Evolutionary conservation across 352 stramenopile genomes (phyloP), one percentile per base, ranked within the genome.

Genomic region (Phytophthora citrophthora): DNA sequence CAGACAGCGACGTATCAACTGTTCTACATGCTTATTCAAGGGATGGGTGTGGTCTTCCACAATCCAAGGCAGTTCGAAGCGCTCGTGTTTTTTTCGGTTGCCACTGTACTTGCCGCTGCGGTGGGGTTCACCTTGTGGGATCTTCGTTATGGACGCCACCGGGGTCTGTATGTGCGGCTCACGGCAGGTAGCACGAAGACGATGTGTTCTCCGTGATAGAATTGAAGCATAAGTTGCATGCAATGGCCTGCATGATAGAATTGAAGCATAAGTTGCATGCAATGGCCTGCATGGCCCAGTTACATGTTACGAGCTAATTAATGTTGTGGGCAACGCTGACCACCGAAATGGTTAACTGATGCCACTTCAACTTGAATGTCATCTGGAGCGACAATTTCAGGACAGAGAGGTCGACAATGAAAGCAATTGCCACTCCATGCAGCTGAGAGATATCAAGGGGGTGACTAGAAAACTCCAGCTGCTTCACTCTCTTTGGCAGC

Each of bases 1-100:
- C 82, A 91, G 48, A 88, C 72, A 10, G 82, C 82, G 27, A 79
- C 76, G 41, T 89, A 71, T 36, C 81, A 91, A 39, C 71, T 88
- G 32, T 90, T 85, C 41, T 90, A 78, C 74, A 80, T 90, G 31
- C 49, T 83, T 15, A 86, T 89, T 45, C 69, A 83, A 50, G 53
- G 71, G n/a, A 54, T 84, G 52, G 74, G 79, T 29, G 68, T 90
- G 43, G 20, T 84, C 16, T 91, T 87, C 53, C 56, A 76, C 29
- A 71, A 89, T 20, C 77, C 80, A 34, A 65, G 64, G 11, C 48
- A 89, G 39, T 90, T 90, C 43, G 61, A 82, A 54, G 62, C 71
- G 40, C 72, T 91, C 27, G 82, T 88, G 36, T 51, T 78, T 20
- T 85, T 86, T 40, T 89, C 79, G 10, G 29, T 89, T 10, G 54